Percentiles rank a stretch among this genome's conserved stretches.
Conservation (phyloP, 192 early-diverging fungal genomes). For the Coemansia sp. region DNA sequence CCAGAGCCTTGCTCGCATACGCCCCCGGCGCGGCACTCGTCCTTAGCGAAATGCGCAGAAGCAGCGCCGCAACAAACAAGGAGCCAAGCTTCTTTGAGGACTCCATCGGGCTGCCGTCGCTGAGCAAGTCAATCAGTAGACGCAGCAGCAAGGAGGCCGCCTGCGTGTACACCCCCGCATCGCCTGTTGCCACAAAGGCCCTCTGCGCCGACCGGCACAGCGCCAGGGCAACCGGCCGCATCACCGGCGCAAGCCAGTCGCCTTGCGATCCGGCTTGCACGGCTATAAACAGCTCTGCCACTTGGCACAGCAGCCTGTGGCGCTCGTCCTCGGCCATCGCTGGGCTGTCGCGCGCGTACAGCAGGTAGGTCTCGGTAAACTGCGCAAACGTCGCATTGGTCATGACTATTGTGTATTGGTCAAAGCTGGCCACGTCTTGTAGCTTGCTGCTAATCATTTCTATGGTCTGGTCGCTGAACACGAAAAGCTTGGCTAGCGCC, state of each 20-base stretch:
- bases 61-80: constrained; percentile 33
- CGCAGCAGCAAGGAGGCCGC: constrained; percentile 36
- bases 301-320: constrained; percentile 17
- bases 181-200: constrained; percentile 4
- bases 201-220: constrained; percentile 33
- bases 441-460: constrained; percentile 17
- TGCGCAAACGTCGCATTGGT: constrained; percentile 21
- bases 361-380: constrained; percentile 32
- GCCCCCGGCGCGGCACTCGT: constrained; percentile 42
- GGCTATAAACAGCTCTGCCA: constrained; percentile 30
- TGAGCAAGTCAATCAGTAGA: constrained; percentile 31
- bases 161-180: constrained; percentile 29
- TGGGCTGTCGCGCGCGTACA: constrained; percentile 32
- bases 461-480: constrained; percentile 28
- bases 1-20: constrained; percentile 45
- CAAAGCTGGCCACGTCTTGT: constrained; percentile 24
- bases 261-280: constrained; percentile 14
- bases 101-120: constrained; percentile 23
- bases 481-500: constrained; percentile 40
- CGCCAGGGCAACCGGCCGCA: constrained; percentile 31
- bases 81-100: constrained; percentile 31
- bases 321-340: constrained; percentile 4
- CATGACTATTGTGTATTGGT: constrained; percentile 28
- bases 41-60: constrained; percentile 40
- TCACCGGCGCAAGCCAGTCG: constrained; percentile 32